These are phyloP conservation scores for Neonectria magnoliae DNA, from an alignment of 2,329 filamentous ascomycete genomes.

Conservation along the genomic window DNA sequence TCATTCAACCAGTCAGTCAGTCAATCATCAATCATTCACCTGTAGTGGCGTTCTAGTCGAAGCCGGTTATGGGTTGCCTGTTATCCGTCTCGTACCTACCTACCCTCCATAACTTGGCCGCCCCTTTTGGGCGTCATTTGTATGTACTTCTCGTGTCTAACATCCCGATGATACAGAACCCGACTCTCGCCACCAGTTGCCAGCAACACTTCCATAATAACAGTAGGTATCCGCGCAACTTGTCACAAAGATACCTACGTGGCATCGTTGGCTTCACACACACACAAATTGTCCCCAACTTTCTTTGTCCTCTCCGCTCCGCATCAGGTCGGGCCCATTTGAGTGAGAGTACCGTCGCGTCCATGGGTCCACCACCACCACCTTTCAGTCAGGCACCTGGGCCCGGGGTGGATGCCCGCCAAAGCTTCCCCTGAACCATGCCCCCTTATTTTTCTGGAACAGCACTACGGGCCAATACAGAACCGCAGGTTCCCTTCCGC, in stretches of 20 bases:
- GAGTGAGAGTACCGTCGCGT: neutral
- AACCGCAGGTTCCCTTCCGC: slow-evolving; percentile 26
- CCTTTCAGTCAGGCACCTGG: slow-evolving; percentile 8
- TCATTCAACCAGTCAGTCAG: neutral
- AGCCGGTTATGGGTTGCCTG: neutral
- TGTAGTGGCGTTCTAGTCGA: neutral
- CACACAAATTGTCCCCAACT: slow-evolving; percentile 14
- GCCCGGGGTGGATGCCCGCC: slow-evolving; percentile 1
- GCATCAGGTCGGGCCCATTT: slow-evolving; percentile 17
- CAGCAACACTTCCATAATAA: neutral
- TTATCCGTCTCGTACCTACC: neutral
- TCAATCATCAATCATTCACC: neutral
- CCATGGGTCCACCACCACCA: neutral
- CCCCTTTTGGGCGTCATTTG: neutral
- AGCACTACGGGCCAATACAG: slow-evolving; percentile 27
- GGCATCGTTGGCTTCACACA: slow-evolving; percentile 14
- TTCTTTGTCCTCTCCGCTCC: slow-evolving; percentile 11
- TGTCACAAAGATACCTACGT: slow-evolving; percentile 18
- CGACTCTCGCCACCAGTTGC: neutral
- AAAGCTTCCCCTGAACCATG: slow-evolving; percentile 1
- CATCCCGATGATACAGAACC: neutral
- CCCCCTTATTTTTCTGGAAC: slow-evolving; percentile 43
- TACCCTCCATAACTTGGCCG: neutral
- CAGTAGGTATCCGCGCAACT: neutral
- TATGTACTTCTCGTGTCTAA: neutral